Conservation (phyloP, 2,329 filamentous ascomycete species). For the Colletotrichum sp. region DNA sequence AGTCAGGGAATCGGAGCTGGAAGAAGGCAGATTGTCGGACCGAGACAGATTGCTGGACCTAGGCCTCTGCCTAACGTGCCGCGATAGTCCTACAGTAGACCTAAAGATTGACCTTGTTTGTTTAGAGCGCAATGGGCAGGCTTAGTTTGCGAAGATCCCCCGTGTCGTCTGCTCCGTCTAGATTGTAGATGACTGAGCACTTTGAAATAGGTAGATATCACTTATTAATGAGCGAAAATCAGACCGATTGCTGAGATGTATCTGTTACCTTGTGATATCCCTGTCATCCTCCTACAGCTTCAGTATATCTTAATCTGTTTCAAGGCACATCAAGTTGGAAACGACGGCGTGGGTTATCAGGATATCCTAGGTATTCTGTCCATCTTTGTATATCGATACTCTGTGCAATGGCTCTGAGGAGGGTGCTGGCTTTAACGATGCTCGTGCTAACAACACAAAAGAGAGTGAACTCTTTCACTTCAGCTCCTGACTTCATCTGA, state of each 20-base stretch:
- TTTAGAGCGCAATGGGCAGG: not conserved
- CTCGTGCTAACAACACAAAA: not conserved
- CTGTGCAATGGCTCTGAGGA: not conserved
- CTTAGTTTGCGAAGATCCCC: not conserved
- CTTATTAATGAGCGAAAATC: not conserved
- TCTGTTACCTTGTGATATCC: not conserved
- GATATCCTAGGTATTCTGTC: not conserved
- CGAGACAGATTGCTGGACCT: constrained; percentile 79
- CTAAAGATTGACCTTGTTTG: not conserved
- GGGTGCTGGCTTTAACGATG: not conserved
- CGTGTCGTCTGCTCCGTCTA: not conserved
- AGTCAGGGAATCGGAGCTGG: constrained; percentile 71
- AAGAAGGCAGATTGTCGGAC: constrained; percentile 80
- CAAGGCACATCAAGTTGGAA: not conserved
- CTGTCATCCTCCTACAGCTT: not conserved
- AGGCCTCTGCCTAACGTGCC: constrained; percentile 60
- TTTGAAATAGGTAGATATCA: not conserved
- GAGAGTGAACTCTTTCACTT: not conserved
- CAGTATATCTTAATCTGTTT: not conserved
- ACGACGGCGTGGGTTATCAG: not conserved
- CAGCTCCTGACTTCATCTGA: not conserved
- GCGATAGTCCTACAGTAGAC: not conserved
- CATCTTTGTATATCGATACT: not conserved
- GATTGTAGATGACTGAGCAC: not conserved
- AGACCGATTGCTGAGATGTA: not conserved